phyloP scores from a whole-genome alignment of 352 stramenopile species.

The Globisporangium rhizosaccharum region DNA sequence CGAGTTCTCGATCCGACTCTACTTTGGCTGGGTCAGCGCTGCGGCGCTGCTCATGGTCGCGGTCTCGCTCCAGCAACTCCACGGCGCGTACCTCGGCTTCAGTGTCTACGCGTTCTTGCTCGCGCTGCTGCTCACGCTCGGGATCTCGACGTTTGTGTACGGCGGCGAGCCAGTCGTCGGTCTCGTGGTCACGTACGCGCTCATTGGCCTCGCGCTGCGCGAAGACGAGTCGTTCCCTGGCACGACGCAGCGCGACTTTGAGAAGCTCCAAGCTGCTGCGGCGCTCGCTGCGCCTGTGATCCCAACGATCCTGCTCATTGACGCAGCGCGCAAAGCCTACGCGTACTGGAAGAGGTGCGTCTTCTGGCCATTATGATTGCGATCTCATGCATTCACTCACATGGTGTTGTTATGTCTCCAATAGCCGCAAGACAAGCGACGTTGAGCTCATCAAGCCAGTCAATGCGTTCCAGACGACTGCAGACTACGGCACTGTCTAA shows the following conservation, averaged over 20 bases:
- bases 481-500: constrained; percentile 53
- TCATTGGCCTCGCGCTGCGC: constrained; percentile 36
- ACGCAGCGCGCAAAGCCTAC: constrained; percentile 38
- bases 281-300: constrained; percentile 41
- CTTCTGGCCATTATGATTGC: not conserved
- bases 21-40: constrained; percentile 54
- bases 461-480: constrained; percentile 29
- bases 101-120: constrained; percentile 39
- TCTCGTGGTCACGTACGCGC: constrained; percentile 39
- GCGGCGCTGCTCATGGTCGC: constrained; percentile 35
- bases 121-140: constrained; percentile 33
- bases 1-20: constrained; percentile 50
- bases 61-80: constrained; percentile 43
- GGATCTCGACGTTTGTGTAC: constrained; percentile 42
- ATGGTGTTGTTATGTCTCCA: not conserved
- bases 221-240: constrained; percentile 27
- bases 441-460: constrained; percentile 41
- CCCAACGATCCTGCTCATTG: constrained; percentile 35
- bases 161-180: constrained; percentile 42
- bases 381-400: not conserved
- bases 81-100: constrained; percentile 39
- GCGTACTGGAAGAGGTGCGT: constrained; percentile 45
- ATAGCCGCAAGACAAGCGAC: constrained; percentile 20
- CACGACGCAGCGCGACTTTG: constrained; percentile 33
- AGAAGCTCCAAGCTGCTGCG: constrained; percentile 42